Evolutionary conservation across 2,329 filamentous ascomycete genomes (phyloP), one percentile per base, ranked within the genome.

Genomic region (Celoporthe dispersa): DNA sequence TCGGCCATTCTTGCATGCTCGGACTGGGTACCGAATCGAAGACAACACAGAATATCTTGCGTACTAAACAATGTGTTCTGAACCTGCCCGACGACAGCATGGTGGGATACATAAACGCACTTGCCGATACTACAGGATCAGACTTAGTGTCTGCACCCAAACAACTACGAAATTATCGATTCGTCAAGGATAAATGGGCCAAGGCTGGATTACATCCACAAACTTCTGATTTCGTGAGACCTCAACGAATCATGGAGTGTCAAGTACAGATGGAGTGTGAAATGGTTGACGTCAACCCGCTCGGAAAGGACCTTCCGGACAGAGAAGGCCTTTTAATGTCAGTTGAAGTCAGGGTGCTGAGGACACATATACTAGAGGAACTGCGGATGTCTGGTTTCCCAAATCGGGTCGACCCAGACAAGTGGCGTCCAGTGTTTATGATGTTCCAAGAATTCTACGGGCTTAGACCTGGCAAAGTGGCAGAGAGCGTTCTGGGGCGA

Each of bases 351-450:
- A 77, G 77, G 59, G 75, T 84, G 2, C 69, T 82, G 44, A 76
- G 78, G 37, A 76, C 77, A 1, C 78, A 81, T 70, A 75, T 83
- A 39, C 63, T 76, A 25, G 71, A 79, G 9, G 69, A 75, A 1
- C 67, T 84, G 57, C 74, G 78, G 19, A 75, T 82, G 78, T 73
- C 73, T 5, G 82, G 81, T 8, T 67, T 79, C 70, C 67, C 73
- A 33, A 83, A 84, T 70, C 75, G 80, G 4, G 75, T 84, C 65
- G 81, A 84, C 70, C 77, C 81, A 1, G 80, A 84, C 70, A 77
- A 75, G 61, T 84, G 82, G 82, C 75, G 76, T 66, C 82, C 83
- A 2, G 75, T 84, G 74, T 81, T 84, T 59, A 83, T 82, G 81
- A 78, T 73, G 62, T 84, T 84, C 69, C 81, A 81, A 73, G 77